Evolutionary conservation across 345 rosid species (phyloP).

Genomic region (Litchi chinensis): DNA sequence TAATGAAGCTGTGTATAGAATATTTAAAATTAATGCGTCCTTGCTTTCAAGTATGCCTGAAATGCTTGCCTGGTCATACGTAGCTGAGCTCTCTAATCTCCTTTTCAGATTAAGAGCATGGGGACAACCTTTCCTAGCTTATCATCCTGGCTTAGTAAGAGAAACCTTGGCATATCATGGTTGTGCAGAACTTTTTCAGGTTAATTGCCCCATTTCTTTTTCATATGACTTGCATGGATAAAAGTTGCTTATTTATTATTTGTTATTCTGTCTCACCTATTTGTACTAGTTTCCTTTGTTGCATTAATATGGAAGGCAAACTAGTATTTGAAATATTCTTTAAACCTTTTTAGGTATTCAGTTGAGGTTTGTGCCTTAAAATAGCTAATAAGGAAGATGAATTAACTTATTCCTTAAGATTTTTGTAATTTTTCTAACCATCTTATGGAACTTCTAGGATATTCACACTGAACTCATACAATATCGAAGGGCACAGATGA

Average conservation of each 20-base stretch:
- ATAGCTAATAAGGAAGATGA: slow-evolving; percentile 8
- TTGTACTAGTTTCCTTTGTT: neutral
- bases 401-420: slow-evolving; percentile 12
- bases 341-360: neutral
- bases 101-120: slow-evolving; percentile 65
- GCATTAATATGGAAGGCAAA: neutral
- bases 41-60: neutral
- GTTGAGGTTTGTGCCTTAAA: neutral
- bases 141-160: slow-evolving; percentile 87
- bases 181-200: slow-evolving; percentile 99
- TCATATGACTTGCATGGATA: slow-evolving; percentile 11
- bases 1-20: neutral
- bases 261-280: neutral
- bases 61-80: slow-evolving; percentile 19
- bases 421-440: slow-evolving; percentile 30
- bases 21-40: neutral
- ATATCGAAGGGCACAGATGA: slow-evolving; percentile 83
- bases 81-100: slow-evolving; percentile 18
- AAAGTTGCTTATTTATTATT: neutral
- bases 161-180: slow-evolving; percentile 95
- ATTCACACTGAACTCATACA: slow-evolving; percentile 95
- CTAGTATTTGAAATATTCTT: neutral
- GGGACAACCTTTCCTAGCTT: slow-evolving; percentile 84
- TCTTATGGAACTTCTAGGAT: slow-evolving; percentile 56
- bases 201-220: slow-evolving; percentile 32